Conservation (phyloP, 2,329 filamentous ascomycete genomes). For the Calycina marina region DNA sequence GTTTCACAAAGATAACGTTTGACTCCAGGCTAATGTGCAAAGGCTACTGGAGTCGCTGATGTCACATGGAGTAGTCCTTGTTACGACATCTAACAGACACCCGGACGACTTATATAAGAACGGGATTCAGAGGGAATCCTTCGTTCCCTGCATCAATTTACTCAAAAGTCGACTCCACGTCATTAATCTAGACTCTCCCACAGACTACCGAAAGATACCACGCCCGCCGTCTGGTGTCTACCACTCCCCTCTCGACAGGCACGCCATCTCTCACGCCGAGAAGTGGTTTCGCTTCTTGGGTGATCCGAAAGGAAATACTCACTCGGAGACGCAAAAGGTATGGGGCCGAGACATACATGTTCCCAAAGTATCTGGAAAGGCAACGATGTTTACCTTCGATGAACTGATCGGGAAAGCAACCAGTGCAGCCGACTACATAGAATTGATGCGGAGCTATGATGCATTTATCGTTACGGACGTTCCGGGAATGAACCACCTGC, state of each 20-base stretch:
- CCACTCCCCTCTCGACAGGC: conserved; percentile 69
- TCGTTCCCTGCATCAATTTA: conserved; percentile 87
- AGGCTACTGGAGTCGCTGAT: conserved; percentile 79
- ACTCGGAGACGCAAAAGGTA: conserved; percentile 64
- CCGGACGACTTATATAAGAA: conserved; percentile 96
- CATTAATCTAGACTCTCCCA: conserved; percentile 87
- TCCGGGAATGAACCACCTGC: conserved; percentile 76
- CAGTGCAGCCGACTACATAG: conserved; percentile 88
- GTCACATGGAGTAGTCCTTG: conserved; percentile 90
- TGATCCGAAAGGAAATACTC: conserved; percentile 60
- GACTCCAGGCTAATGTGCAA: conserved; percentile 1
- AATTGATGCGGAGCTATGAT: conserved; percentile 79
- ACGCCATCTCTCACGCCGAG: conserved; percentile 67
- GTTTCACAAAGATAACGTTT: conserved; percentile 5
- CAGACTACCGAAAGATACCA: conserved; percentile 94
- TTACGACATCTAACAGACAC: conserved; percentile 94
- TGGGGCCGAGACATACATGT: conserved; percentile 89
- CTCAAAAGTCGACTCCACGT: conserved; percentile 74
- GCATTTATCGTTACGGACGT: conserved; percentile 86
- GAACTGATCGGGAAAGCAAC: conserved; percentile 82
- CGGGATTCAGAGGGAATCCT: conserved; percentile 88
- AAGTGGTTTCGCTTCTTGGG: conserved; percentile 95
- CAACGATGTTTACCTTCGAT: conserved; percentile 83
- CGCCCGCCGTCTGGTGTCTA: conserved; percentile 88
- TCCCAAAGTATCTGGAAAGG: conserved; percentile 72